Conservation (phyloP, 345 rosid species). For the Euphorbia lathyris region DNA sequence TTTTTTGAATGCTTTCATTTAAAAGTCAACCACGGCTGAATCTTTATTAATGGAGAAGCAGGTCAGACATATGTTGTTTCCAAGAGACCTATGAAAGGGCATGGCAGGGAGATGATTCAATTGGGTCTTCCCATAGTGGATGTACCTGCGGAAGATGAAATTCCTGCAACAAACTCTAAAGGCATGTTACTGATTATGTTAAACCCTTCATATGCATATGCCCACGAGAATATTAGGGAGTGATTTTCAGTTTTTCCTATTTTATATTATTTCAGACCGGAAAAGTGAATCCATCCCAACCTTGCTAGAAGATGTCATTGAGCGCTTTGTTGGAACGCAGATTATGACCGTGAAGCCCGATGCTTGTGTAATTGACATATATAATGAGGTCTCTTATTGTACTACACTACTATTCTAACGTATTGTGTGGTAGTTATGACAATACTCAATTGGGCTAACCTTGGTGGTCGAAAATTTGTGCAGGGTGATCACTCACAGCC, state of each 20-base stretch:
- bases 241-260: background rate
- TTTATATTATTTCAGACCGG: slow-evolving; percentile 41
- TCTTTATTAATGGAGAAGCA: slow-evolving; percentile 34
- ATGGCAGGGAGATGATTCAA: slow-evolving; percentile 93
- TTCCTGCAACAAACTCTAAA: slow-evolving; percentile 42
- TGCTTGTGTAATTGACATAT: slow-evolving; percentile 78
- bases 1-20: background rate
- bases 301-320: slow-evolving; percentile 68
- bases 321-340: slow-evolving; percentile 55
- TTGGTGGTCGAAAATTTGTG: slow-evolving; percentile 13
- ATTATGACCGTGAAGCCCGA: slow-evolving; percentile 69
- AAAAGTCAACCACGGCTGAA: slow-evolving; percentile 11
- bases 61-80: slow-evolving; percentile 69
- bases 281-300: slow-evolving; percentile 70
- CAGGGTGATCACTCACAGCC: slow-evolving; percentile 97
- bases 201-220: background rate
- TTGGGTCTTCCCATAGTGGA: slow-evolving; percentile 79
- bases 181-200: slow-evolving; percentile 38
- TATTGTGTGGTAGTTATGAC: slow-evolving; percentile 13
- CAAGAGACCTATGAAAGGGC: slow-evolving; percentile 84
- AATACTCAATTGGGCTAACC: slow-evolving; percentile 1
- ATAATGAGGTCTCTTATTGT: slow-evolving; percentile 53
- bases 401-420: background rate
- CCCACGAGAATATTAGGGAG: background rate
- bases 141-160: slow-evolving; percentile 67